A percentile compares a stretch with the other conserved stretches of the same genome.
Conservation (phyloP, 768 basidiomycete genomes). For the Lentinula aciculospora region DNA sequence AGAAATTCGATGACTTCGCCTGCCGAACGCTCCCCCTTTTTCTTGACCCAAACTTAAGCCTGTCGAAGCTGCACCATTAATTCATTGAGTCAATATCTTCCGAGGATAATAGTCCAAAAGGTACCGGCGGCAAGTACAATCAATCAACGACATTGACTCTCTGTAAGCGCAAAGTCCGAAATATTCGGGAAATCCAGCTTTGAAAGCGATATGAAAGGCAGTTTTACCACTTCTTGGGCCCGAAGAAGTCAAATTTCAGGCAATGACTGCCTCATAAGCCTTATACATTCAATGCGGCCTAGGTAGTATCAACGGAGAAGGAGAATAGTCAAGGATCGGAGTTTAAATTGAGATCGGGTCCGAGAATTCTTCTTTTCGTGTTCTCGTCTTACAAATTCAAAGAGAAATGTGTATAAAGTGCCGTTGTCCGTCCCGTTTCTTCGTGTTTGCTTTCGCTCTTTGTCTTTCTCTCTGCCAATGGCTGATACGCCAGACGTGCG, state of each 20-base stretch:
- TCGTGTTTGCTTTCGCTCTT: background rate
- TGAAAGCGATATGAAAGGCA: too few species aligned
- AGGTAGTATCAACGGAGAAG: background rate
- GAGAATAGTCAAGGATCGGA: background rate
- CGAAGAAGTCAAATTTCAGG: too few species aligned
- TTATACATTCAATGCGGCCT: background rate
- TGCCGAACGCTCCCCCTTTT: too few species aligned
- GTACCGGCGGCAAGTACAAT: background rate
- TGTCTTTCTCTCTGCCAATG: slow-evolving; percentile 14
- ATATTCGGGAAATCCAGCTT: background rate
- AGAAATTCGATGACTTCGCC: too few species aligned
- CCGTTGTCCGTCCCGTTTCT: too few species aligned
- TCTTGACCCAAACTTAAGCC: too few species aligned
- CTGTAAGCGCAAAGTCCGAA: background rate
- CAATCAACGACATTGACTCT: background rate
- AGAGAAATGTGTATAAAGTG: background rate
- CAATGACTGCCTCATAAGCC: background rate
- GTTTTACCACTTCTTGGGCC: too few species aligned
- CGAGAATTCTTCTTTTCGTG: background rate
- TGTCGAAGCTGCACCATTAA: too few species aligned
- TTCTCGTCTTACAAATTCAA: background rate
- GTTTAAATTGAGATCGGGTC: background rate
- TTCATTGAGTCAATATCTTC: too few species aligned
- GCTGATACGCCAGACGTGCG: slow-evolving; percentile 24
- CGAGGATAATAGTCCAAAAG: background rate